phyloP scores from a whole-genome alignment of 2,329 filamentous ascomycete genomes.

The Aureobasidium sp. region DNA sequence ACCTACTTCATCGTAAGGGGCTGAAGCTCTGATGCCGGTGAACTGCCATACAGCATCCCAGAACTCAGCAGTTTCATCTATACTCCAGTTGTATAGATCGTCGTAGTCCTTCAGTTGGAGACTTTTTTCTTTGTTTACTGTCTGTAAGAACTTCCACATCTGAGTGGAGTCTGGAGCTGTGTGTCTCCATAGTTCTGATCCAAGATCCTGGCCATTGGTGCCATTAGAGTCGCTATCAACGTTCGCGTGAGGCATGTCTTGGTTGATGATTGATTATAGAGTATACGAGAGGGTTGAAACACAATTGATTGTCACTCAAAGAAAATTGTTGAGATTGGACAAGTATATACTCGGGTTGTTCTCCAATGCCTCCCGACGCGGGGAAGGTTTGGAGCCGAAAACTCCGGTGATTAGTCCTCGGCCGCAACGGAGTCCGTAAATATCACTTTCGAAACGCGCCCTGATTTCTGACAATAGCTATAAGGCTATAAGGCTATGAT shows the following conservation, averaged over 20 bases:
- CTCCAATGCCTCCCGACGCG: not conserved
- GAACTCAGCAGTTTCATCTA: conserved; percentile 64
- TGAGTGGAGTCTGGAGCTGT: conserved; percentile 33
- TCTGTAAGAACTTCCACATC: conserved; percentile 43
- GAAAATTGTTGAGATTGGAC: not conserved
- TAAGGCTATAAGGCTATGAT: not conserved
- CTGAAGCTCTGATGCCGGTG: conserved; percentile 64
- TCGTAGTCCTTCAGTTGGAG: conserved; percentile 58
- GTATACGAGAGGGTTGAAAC: not conserved
- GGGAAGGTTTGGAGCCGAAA: not conserved
- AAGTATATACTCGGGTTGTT: conserved; percentile 1
- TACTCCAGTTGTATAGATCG: conserved; percentile 78
- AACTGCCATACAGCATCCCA: conserved; percentile 84
- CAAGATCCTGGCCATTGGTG: not conserved
- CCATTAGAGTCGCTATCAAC: not conserved
- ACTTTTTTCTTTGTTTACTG: conserved; percentile 58
- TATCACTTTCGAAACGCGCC: not conserved
- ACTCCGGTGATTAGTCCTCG: not conserved
- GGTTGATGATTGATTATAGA: not conserved
- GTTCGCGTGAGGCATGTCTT: not conserved
- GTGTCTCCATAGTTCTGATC: conserved; percentile 27
- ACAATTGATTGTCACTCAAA: not conserved
- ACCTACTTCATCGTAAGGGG: conserved; percentile 51
- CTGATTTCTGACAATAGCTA: not conserved
- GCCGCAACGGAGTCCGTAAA: not conserved